phyloP scores from a whole-genome alignment of 2,329 filamentous ascomycete species.

The Metarhizium guizhouense region DNA sequence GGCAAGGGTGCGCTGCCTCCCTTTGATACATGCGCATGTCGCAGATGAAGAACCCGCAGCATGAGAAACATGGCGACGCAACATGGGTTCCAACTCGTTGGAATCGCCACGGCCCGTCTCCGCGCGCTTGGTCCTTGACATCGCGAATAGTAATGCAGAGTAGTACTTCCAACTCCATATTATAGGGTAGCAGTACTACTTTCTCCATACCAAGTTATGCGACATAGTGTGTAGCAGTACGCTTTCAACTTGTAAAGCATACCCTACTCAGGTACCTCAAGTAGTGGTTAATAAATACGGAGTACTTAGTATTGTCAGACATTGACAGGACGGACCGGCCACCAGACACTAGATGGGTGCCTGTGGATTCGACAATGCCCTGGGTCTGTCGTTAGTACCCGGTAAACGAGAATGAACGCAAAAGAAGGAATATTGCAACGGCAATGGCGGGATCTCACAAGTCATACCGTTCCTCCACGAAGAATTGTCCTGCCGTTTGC shows the following conservation, averaged over 20 bases:
- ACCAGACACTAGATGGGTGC: neutral
- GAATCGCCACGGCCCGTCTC: conserved; percentile 9
- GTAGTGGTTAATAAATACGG: no score
- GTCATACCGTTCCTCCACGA: no score
- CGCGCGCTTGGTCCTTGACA: neutral
- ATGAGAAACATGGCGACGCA: conserved; percentile 8
- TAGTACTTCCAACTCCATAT: neutral
- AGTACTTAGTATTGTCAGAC: no score
- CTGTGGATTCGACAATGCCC: no score
- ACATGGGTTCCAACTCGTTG: conserved; percentile 4
- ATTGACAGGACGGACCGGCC: neutral
- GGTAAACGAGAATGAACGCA: neutral
- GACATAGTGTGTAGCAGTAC: neutral
- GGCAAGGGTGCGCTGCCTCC: neutral
- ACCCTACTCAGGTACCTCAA: no score
- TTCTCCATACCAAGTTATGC: neutral
- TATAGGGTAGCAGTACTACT: neutral
- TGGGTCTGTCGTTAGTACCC: no score
- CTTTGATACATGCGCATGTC: conserved; percentile 5
- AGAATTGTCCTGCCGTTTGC: no score
- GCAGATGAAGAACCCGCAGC: conserved; percentile 9
- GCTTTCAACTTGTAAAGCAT: no score
- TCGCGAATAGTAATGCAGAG: neutral
- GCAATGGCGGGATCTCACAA: neutral
- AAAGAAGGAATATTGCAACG: neutral